These are phyloP conservation scores for Cordyceps javanica DNA, from an alignment of 2,329 filamentous ascomycete genomes.

Conservation along the genomic window DNA sequence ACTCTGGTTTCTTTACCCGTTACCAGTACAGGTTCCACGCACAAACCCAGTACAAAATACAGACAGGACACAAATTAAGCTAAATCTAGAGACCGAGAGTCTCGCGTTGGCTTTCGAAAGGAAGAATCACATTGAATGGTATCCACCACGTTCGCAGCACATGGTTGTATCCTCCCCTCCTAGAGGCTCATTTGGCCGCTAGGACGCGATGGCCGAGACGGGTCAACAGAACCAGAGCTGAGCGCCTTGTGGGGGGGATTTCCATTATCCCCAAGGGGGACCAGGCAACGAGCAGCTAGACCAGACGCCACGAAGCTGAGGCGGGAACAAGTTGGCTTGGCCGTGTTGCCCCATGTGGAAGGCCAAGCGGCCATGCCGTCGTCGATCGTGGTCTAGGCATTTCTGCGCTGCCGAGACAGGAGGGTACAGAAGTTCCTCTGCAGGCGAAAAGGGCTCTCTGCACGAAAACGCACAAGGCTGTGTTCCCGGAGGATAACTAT, in stretches of 20 bases:
- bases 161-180: background rate
- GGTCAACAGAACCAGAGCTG: background rate
- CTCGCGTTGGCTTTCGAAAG: background rate
- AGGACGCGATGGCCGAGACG: background rate
- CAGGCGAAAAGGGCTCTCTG: background rate
- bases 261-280: no score
- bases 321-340: slow-evolving; percentile 1
- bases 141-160: background rate
- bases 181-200: background rate
- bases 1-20: no score
- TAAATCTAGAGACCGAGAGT: background rate
- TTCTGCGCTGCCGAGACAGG: background rate
- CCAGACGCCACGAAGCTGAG: background rate
- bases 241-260: background rate
- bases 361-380: background rate
- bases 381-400: background rate
- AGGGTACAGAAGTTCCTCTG: background rate
- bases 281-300: background rate
- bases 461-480: background rate
- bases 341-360: slow-evolving; percentile 7
- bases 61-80: background rate
- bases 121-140: background rate
- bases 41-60: background rate
- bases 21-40: background rate
- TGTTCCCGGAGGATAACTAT: background rate